Conservation (phyloP, 2,329 filamentous ascomycete genomes). For the Helotiales sp. region DNA sequence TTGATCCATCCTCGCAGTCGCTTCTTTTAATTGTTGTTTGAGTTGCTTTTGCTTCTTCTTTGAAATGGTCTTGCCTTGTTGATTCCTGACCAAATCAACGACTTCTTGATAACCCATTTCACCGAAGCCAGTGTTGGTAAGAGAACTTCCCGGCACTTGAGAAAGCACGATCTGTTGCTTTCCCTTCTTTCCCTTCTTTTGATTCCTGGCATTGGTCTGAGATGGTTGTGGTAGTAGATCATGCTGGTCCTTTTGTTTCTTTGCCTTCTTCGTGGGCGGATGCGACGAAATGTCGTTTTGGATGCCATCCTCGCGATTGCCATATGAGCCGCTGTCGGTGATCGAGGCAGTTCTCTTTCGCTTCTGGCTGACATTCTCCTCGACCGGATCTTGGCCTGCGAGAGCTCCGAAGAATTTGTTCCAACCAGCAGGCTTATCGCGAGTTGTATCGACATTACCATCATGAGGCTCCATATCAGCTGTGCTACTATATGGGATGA, state of each 20-base stretch:
- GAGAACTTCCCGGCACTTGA: not conserved
- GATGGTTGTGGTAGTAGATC: not conserved
- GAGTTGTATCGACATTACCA: not conserved
- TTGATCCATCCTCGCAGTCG: not conserved
- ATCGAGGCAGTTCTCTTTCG: not conserved
- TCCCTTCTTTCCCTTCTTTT: too few species aligned
- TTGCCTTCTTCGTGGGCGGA: not conserved
- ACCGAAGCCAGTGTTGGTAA: not conserved
- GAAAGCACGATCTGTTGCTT: too few species aligned
- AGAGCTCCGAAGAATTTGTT: not conserved
- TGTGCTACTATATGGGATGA: not conserved
- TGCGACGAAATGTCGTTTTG: not conserved
- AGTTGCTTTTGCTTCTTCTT: not conserved
- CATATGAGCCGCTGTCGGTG: not conserved
- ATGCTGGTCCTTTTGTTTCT: slow-evolving; percentile 4
- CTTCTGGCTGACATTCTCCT: not conserved
- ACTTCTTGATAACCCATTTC: not conserved
- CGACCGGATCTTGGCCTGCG: not conserved
- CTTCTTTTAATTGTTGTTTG: not conserved
- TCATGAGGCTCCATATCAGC: not conserved
- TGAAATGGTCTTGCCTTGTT: not conserved
- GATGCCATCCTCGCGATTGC: not conserved
- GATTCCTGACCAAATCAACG: not conserved
- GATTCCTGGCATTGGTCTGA: too few species aligned
- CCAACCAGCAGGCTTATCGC: not conserved